phyloP scores from a whole-genome alignment of 345 rosid species.

The Combretum micranthum region DNA sequence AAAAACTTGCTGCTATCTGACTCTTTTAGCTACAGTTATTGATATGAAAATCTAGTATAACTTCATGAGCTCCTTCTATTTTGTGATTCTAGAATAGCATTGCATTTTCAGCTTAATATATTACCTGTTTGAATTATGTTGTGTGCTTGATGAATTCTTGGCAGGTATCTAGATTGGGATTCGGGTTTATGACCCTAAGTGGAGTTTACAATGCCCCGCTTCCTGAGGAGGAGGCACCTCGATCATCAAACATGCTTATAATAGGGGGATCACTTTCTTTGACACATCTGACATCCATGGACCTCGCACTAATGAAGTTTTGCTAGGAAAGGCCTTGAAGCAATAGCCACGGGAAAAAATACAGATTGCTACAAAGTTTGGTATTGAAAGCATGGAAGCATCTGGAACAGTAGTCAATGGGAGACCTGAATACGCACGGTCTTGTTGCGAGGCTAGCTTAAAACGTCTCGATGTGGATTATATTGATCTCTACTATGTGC shows the following conservation, averaged over 20 bases:
- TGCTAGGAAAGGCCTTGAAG: constrained; percentile 20
- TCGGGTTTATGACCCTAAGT: constrained; percentile 12
- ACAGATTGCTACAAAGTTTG: constrained; percentile 26
- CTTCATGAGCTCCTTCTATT: too few relatives aligned
- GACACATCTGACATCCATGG: constrained; percentile 4
- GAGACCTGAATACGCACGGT: constrained; percentile 6
- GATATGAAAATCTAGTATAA: too few relatives aligned
- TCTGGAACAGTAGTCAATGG: not conserved
- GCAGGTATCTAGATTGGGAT: constrained; percentile 13
- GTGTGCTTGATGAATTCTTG: too few relatives aligned
- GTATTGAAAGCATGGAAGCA: not conserved
- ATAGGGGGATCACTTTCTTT: constrained; percentile 14
- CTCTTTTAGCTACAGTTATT: not conserved
- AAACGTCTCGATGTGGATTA: constrained; percentile 25
- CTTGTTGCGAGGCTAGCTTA: constrained; percentile 17
- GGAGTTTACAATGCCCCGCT: constrained; percentile 9
- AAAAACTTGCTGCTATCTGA: too few relatives aligned
- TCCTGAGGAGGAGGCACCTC: constrained; percentile 10
- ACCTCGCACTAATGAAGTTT: constrained; percentile 6
- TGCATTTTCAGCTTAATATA: too few relatives aligned
- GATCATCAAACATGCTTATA: constrained; percentile 6
- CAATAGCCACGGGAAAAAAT: constrained; percentile 23
- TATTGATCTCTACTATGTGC: constrained; percentile 30
- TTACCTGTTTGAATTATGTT: too few relatives aligned
- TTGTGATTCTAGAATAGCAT: too few relatives aligned